A percentile compares a stretch with the other conserved stretches of the same genome.
Evolutionary conservation across 2,329 filamentous ascomycete species (phyloP).

Genomic region (Septoria petroselini): DNA sequence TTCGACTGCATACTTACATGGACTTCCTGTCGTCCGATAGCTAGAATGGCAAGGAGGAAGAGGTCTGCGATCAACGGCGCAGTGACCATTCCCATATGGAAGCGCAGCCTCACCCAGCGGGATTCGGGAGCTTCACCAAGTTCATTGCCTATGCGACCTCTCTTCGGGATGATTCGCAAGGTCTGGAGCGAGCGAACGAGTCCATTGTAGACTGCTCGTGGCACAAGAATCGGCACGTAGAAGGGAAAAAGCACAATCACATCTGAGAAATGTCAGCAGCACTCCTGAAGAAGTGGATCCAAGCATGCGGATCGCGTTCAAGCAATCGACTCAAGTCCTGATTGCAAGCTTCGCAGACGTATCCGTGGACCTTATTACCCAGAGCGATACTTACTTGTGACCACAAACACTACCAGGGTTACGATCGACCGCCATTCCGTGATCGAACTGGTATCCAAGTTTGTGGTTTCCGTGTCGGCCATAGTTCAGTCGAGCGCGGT

Average conservation of each 20-base stretch:
- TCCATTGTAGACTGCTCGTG: constrained; percentile 49
- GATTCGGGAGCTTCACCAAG: not conserved
- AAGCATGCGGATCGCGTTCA: not conserved
- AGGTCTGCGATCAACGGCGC: constrained; percentile 68
- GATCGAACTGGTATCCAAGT: constrained; percentile 56
- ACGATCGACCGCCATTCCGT: constrained; percentile 66
- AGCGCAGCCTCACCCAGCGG: constrained; percentile 42
- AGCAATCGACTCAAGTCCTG: not conserved
- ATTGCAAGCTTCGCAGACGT: too few species aligned
- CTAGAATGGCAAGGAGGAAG: constrained; percentile 66
- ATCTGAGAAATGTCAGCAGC: constrained; percentile 48
- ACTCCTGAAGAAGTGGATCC: not conserved
- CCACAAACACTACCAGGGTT: constrained; percentile 65
- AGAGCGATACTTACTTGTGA: constrained; percentile 61
- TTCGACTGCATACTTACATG: too few species aligned
- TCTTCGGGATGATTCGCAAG: constrained; percentile 54
- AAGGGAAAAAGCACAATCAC: constrained; percentile 68
- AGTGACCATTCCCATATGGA: constrained; percentile 69
- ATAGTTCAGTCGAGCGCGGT: not conserved
- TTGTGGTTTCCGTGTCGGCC: not conserved
- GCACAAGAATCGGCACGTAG: constrained; percentile 60
- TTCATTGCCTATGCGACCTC: constrained; percentile 9
- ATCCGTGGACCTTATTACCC: too few species aligned
- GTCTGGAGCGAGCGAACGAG: constrained; percentile 46
- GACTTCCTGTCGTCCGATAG: constrained; percentile 65